Conservation (phyloP, 2,329 filamentous ascomycete genomes). For the Pseudopithomyces maydicus region DNA sequence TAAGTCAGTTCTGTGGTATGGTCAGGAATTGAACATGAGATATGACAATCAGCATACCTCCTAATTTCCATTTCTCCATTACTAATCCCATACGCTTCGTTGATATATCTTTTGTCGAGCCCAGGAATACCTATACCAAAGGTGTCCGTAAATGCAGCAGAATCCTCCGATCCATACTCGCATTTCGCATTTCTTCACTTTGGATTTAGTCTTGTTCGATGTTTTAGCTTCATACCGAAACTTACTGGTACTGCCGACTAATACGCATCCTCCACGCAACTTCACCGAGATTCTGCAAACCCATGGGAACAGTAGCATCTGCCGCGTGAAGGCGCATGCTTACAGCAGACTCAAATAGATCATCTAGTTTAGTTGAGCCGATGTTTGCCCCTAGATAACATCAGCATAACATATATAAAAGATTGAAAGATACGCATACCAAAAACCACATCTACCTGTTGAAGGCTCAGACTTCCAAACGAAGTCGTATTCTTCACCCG, state of each 20-base stretch:
- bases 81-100: constrained; percentile 19
- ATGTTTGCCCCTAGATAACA: constrained; percentile 30
- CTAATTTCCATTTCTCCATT: constrained; percentile 29
- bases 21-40: not conserved
- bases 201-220: not conserved
- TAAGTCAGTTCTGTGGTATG: not conserved
- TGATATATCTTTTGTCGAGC: constrained; percentile 22
- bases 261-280: constrained; percentile 43
- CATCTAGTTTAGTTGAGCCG: constrained; percentile 42
- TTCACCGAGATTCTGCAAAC: constrained; percentile 23
- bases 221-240: constrained; percentile 11
- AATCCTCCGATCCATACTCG: constrained; percentile 36
- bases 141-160: constrained; percentile 27
- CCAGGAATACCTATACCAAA: constrained; percentile 39
- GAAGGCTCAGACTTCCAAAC: constrained; percentile 16
- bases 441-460: constrained; percentile 25
- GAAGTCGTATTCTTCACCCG: constrained; percentile 21
- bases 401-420: not conserved
- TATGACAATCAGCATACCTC: constrained; percentile 11
- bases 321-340: constrained; percentile 26
- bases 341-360: constrained; percentile 32
- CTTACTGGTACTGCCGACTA: constrained; percentile 41
- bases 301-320: constrained; percentile 20
- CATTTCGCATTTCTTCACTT: constrained; percentile 35
- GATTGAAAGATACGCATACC: not conserved